These are phyloP conservation scores for Mycena pura DNA, from an alignment of 768 basidiomycete genomes.

Conservation along the genomic window DNA sequence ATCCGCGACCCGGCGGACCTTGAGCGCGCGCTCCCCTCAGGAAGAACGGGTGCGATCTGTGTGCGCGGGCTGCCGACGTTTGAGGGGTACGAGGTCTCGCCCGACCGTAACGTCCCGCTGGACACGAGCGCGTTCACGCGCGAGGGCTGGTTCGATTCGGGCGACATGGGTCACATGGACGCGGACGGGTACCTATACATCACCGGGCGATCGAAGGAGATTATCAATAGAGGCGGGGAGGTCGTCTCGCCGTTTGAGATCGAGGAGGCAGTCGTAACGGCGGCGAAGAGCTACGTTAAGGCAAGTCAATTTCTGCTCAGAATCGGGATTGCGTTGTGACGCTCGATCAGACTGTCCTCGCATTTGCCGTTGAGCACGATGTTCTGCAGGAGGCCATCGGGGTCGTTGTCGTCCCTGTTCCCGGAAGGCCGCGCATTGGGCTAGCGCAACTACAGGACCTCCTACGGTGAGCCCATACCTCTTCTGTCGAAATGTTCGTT, in stretches of 20 bases:
- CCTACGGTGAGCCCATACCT: constrained; percentile 39
- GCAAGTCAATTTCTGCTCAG: too few relatives aligned
- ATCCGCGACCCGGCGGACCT: constrained; percentile 46
- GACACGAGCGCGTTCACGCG: constrained; percentile 55
- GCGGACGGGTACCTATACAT: constrained; percentile 55
- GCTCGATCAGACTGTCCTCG: too few relatives aligned
- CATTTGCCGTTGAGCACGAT: constrained; percentile 53
- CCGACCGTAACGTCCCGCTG: constrained; percentile 47
- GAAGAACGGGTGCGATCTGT: constrained; percentile 56
- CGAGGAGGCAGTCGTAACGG: constrained; percentile 58
- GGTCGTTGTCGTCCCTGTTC: constrained; percentile 48
- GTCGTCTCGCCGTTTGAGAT: constrained; percentile 67
- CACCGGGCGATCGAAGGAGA: constrained; percentile 67
- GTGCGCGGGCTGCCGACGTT: constrained; percentile 63
- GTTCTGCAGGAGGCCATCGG: constrained; percentile 56
- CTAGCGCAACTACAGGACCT: constrained; percentile 48
- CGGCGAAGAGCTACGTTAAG: constrained; percentile 50
- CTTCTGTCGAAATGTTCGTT: neutral
- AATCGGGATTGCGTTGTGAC: too few relatives aligned
- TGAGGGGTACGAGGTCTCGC: constrained; percentile 51
- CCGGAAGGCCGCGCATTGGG: constrained; percentile 43
- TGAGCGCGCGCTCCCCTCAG: constrained; percentile 43
- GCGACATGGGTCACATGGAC: constrained; percentile 57
- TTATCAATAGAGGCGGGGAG: constrained; percentile 65
- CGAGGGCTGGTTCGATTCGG: constrained; percentile 61